Evolutionary conservation across 164 flowering plant species (phyloP).

Genomic region (Kingdonia uniflora): DNA sequence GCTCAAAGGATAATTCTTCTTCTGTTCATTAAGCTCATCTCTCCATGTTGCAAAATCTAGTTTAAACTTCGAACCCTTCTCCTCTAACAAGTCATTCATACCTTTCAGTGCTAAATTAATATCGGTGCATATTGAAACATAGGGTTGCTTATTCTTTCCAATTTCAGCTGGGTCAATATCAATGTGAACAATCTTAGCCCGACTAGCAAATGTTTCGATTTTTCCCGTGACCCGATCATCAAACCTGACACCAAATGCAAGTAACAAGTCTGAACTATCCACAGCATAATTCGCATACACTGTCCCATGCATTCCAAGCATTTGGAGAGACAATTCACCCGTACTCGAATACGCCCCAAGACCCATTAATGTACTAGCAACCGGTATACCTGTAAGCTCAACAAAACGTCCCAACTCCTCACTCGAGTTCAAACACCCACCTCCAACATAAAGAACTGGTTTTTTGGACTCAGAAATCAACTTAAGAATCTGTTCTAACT

Average conservation of each 20-base stretch:
- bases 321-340: slow-evolving; percentile 40
- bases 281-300: slow-evolving; percentile 67
- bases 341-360: slow-evolving; percentile 37
- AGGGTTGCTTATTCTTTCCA: slow-evolving; percentile 71
- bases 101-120: slow-evolving; percentile 39
- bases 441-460: slow-evolving; percentile 62
- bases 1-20: slow-evolving; percentile 34
- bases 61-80: slow-evolving; percentile 15
- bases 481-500: slow-evolving; percentile 45
- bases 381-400: slow-evolving; percentile 56
- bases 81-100: slow-evolving; percentile 33
- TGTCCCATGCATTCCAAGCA: slow-evolving; percentile 80
- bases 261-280: slow-evolving; percentile 45
- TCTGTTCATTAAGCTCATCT: slow-evolving; percentile 46
- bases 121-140: slow-evolving; percentile 57
- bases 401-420: slow-evolving; percentile 45
- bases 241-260: slow-evolving; percentile 66
- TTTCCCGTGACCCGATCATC: slow-evolving; percentile 72
- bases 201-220: slow-evolving; percentile 60
- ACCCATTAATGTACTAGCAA: slow-evolving; percentile 69
- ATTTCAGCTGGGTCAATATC: slow-evolving; percentile 68
- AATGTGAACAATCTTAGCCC: slow-evolving; percentile 66
- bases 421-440: slow-evolving; percentile 61
- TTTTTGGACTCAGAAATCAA: slow-evolving; percentile 43
- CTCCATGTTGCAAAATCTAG: slow-evolving; percentile 48